Evolutionary conservation across 2,329 filamentous ascomycete genomes (phyloP), one percentile per base, ranked within the genome.

Genomic region (Talaromyces sp.): DNA sequence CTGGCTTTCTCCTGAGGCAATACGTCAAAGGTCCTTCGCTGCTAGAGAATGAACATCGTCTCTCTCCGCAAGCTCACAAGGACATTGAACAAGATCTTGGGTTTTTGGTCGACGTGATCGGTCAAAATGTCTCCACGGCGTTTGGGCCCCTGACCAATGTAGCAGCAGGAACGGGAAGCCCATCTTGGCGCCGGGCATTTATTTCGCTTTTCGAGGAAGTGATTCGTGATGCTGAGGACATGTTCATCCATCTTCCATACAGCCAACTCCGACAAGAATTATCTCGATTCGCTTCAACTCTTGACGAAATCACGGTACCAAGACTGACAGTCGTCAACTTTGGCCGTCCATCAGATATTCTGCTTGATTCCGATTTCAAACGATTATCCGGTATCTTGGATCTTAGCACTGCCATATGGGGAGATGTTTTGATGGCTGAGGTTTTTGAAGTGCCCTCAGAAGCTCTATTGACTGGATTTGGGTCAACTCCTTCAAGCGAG

Each of bases 221-320:
- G 9, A 72, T 87, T 27, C 81, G 82, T 17, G 84, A 86, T 65
- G 82, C 79, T 17, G 84, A 87, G 68, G 84, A 86, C 62, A 81
- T 82, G 71, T 79, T 85, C 13, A 78, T 87, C 65, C 82, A 79
- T 61, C 68, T 86, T 7, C 84, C 84, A 0, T 86, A 85, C 66
- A 77, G 80, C 10, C 78, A 80, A 58, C 81, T 86, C 61, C 78
- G 84, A 36, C 75, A 80, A 61, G 77, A 81, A 58, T 62, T 83
- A n/a, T 70, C 67, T 53, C 76, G 76, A 32, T 73, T 83, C 39
- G 74, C 75, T 1, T 68, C 74, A 10, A 72, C 72, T 0, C 75
- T 87, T 7, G 81, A 84, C 28, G 75, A 80, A 61, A 77, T 86
- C 22, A 80, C 72, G 1, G 72, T 80, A 58, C 79, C 84, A 7